phyloP scores from a whole-genome alignment of 352 stramenopile species.

The Phytophthora tubulina region DNA sequence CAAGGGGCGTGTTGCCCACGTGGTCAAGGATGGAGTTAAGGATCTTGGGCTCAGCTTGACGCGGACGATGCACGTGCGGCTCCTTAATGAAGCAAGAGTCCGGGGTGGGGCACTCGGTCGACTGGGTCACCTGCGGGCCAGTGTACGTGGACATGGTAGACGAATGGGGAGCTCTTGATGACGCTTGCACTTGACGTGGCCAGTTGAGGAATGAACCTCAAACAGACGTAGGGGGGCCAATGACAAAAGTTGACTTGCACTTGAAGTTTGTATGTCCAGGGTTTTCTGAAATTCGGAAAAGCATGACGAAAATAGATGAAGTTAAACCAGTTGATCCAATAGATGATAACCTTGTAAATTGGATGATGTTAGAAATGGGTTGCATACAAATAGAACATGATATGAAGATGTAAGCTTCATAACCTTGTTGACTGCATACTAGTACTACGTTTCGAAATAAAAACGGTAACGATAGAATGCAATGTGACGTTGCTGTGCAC shows the following conservation, averaged over 20 bases:
- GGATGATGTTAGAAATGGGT: neutral
- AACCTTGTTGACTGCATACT: neutral
- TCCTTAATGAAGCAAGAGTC: slow-evolving; percentile 76
- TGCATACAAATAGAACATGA: neutral
- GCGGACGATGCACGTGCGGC: slow-evolving; percentile 70
- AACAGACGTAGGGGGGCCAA: neutral
- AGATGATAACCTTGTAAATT: neutral
- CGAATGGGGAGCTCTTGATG: slow-evolving; percentile 2
- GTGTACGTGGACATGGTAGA: slow-evolving; percentile 16
- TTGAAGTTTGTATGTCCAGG: neutral
- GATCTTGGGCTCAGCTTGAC: slow-evolving; percentile 82
- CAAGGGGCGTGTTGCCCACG: slow-evolving; percentile 95
- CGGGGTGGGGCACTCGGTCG: slow-evolving; percentile 56
- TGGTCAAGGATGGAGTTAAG: slow-evolving; percentile 94
- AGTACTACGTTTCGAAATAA: neutral
- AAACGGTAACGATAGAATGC: neutral
- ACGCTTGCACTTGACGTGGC: slow-evolving; percentile 23
- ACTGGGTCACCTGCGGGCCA: slow-evolving; percentile 38
- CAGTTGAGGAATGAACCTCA: slow-evolving; percentile 26
- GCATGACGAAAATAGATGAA: neutral
- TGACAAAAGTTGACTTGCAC: slow-evolving; percentile 5
- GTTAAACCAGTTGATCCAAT: neutral
- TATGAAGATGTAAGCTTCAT: too few relatives aligned
- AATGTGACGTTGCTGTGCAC: slow-evolving; percentile 3
- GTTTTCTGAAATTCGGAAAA: slow-evolving; percentile 2